phyloP scores from a whole-genome alignment of 2,329 filamentous ascomycete species.

The Fusarium concolor region DNA sequence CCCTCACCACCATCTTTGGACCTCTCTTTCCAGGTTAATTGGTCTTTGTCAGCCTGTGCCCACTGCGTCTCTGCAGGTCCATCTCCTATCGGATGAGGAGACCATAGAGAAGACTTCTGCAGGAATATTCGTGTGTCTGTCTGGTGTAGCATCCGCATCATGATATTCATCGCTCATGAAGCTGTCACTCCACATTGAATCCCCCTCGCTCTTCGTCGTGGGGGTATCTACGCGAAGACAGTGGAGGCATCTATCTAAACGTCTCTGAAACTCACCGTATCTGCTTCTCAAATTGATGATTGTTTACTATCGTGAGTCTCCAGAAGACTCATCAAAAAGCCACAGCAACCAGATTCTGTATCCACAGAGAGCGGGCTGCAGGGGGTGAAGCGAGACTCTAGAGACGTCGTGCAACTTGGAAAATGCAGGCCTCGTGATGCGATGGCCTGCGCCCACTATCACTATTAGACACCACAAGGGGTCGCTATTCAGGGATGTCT shows the following conservation, averaged over 20 bases:
- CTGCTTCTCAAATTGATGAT: not conserved
- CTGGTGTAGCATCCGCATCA: slow-evolving; percentile 38
- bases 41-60: slow-evolving; percentile 33
- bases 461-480: slow-evolving; percentile 24
- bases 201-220: slow-evolving; percentile 19
- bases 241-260: slow-evolving; percentile 3
- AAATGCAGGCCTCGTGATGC: slow-evolving; percentile 42
- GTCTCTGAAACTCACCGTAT: slow-evolving; percentile 6
- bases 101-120: slow-evolving; percentile 16
- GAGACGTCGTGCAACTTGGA: slow-evolving; percentile 36
- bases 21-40: slow-evolving; percentile 19
- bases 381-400: slow-evolving; percentile 38
- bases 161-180: slow-evolving; percentile 32
- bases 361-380: slow-evolving; percentile 36
- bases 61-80: slow-evolving; percentile 42
- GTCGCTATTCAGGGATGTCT: slow-evolving; percentile 30
- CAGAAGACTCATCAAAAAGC: slow-evolving; percentile 21
- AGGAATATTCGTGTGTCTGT: slow-evolving; percentile 32
- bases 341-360: slow-evolving; percentile 33
- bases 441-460: slow-evolving; percentile 34
- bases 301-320: slow-evolving; percentile 30
- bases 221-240: slow-evolving; percentile 17
- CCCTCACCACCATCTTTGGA: slow-evolving; percentile 39
- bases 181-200: slow-evolving; percentile 33
- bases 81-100: slow-evolving; percentile 42